Base-by-base conservation (phyloP, 495 filamentous ascomycete genomes). In the Cercophora samala region DNA sequence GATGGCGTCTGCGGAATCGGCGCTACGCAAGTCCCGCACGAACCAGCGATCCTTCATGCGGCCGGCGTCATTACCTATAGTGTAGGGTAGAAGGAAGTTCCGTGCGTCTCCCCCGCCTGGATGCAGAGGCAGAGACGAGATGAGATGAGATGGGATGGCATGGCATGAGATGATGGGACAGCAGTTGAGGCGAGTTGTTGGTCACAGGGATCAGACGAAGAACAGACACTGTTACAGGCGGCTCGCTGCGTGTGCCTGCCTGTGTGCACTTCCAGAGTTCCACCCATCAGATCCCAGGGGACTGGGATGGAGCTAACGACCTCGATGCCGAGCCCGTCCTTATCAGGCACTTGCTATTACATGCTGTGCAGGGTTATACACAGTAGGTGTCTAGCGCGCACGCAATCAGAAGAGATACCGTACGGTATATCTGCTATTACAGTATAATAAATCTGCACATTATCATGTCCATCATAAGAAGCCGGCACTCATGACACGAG, bases 281-380 rank as follows among this genome's bases (percentile, higher is more conserved):
- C 70, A 72, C 70, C 67, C 58, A 60, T 66, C 22, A 67, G 64
- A 73, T 76, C 71, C 76, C 74, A 73, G 72, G 74, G 69, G 70
- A 70, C 69, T 75, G 74, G 76, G 73, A 78, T 78, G 65, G 69
- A 71, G 71, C 73, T 75, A 76, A 52, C 67, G 67, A 73, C 26
- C 60, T 56, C 73, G 67, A 74, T 78, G 72, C 76, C 76, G 73
- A 75, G 68, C 70, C 70, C 67, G 63, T 73, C 60, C 66, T 67
- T 73, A 73, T 76, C 71, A 75, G 70, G 60, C 67, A 62, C 60
- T 58, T 66, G 60, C 42, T 73, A 72, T 68, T 73, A 65, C 68
- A 69, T 64, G 60, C 17, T 46, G 37, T 62, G 68, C 68, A 72
- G 64, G 72, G 72, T 67, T 60, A 65, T 60, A 25, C 46, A n/a